Percentiles rank a stretch among this genome's conserved stretches.
Conservation (phyloP, 2,329 filamentous ascomycete genomes). For the Alternaria sp. region DNA sequence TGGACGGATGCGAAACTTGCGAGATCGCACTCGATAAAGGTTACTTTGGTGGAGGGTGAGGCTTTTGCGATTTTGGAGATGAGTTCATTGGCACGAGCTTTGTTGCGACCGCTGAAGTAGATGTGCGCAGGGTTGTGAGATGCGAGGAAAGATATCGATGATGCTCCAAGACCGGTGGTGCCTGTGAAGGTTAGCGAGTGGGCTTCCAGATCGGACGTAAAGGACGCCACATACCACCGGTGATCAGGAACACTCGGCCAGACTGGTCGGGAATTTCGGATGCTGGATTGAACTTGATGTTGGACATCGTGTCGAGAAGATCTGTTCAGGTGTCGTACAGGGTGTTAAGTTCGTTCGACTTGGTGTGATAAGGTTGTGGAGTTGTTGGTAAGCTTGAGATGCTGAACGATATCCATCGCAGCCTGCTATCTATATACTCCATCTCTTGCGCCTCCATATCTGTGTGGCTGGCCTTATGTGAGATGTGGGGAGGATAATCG, state of each 20-base stretch:
- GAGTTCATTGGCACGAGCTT: slow-evolving; percentile 48
- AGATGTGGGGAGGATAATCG: background rate
- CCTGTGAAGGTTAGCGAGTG: slow-evolving; percentile 30
- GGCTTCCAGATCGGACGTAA: background rate
- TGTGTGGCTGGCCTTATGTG: background rate
- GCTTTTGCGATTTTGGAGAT: slow-evolving; percentile 51
- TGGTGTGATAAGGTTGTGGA: background rate
- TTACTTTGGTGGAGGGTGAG: slow-evolving; percentile 45
- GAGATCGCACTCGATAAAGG: slow-evolving; percentile 6
- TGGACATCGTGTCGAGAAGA: background rate
- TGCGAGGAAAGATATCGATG: slow-evolving; percentile 52
- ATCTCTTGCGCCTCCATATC: background rate
- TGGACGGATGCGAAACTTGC: slow-evolving; percentile 7
- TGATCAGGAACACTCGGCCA: slow-evolving; percentile 18
- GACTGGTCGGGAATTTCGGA: slow-evolving; percentile 9
- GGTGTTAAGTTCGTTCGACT: background rate
- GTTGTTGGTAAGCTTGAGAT: background rate
- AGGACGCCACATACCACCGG: slow-evolving; percentile 12
- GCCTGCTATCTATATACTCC: background rate
- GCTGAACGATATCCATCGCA: background rate
- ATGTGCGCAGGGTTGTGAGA: slow-evolving; percentile 53
- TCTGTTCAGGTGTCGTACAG: background rate
- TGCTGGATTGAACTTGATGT: slow-evolving; percentile 7
- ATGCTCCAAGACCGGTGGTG: slow-evolving; percentile 56
- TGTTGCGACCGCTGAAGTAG: slow-evolving; percentile 55